Conservation (phyloP, 192 early-diverging fungal genomes). For the Entomortierella lignicola region DNA sequence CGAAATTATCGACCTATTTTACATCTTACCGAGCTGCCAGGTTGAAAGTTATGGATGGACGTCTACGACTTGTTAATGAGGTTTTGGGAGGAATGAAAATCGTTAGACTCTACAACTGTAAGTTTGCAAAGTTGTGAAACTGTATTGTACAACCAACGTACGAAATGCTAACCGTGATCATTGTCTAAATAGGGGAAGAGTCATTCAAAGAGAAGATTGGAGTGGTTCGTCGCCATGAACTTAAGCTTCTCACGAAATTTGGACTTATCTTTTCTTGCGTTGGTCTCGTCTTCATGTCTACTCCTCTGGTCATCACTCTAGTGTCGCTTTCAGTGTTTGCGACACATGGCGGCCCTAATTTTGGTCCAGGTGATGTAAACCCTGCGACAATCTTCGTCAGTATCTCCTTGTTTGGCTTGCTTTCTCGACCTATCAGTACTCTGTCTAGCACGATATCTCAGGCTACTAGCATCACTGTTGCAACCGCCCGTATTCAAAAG, state of each 20-base stretch:
- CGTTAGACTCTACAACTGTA: constrained; percentile 48
- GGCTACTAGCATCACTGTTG: constrained; percentile 22
- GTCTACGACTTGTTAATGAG: constrained; percentile 50
- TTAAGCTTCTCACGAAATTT: constrained; percentile 11
- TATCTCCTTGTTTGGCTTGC: constrained; percentile 17
- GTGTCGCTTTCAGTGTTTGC: constrained; percentile 24
- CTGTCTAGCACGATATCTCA: constrained; percentile 20
- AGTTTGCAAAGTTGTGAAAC: no score
- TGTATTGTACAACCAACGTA: no score
- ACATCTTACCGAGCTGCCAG: background rate
- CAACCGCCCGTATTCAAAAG: constrained; percentile 30
- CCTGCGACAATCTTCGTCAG: constrained; percentile 33
- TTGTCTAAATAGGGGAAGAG: constrained; percentile 13
- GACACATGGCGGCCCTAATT: constrained; percentile 16
- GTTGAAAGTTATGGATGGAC: constrained; percentile 49
- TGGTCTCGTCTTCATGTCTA: constrained; percentile 18
- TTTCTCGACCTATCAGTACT: constrained; percentile 28
- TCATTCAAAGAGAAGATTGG: constrained; percentile 23
- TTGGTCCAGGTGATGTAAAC: constrained; percentile 24
- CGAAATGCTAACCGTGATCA: no score
- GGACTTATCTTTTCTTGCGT: constrained; percentile 12
- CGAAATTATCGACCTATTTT: constrained; percentile 1
- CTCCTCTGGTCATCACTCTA: constrained; percentile 21
- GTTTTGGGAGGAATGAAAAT: constrained; percentile 50
- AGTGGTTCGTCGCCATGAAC: constrained; percentile 6